Base-by-base conservation (phyloP, 306 rosid genomes). In the Amphicarpaea edgeworthii region DNA sequence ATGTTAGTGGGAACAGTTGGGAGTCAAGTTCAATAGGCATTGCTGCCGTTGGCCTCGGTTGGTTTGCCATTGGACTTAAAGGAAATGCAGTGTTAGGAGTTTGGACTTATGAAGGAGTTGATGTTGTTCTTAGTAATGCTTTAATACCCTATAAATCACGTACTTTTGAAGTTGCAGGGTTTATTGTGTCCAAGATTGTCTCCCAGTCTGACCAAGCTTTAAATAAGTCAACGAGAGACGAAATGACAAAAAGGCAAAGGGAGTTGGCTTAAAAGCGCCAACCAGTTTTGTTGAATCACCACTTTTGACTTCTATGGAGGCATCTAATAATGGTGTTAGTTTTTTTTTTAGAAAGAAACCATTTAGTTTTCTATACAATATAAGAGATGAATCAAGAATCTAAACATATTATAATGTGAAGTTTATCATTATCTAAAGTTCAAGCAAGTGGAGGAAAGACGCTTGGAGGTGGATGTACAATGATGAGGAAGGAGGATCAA, bases 21-120 rank as follows among this genome's bases (percentile, higher is more conserved):
- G 96, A 92, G 74, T 90, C 97, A 46, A 95, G 93, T 75, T 92
- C 91, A n/a, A 86, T 89, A 32, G 98, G 92, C 75, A 79, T 88
- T 76, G 94, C 97, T 41, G 93, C 85, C 43, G 84, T 96, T 76
- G 98, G 97, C 45, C 90, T 95, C 57, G 98, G 97, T 23, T 95
- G 98, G 97, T 92, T 86, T 89, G 93, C 93, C 69, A 46, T 92
- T 86, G 96, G 98, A 61, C 91, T 95, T 65, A 89, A 87, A 86
- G 98, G 98, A 61, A 92, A 95, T 53, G 97, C 97, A 12, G 75
- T 67, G 11, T 68, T 92, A 38, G 67, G 97, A 34, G 89, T 79
- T 78, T 95, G 97, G 98, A 92, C 92, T 10, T 95, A 95, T 9
- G 96, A 95, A 68, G 97, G 98, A 43, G 78, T 92, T 2, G 90